phyloP scores from a whole-genome alignment of 371 early-diverging fungal genomes.

The Apophysomyces elegans region DNA sequence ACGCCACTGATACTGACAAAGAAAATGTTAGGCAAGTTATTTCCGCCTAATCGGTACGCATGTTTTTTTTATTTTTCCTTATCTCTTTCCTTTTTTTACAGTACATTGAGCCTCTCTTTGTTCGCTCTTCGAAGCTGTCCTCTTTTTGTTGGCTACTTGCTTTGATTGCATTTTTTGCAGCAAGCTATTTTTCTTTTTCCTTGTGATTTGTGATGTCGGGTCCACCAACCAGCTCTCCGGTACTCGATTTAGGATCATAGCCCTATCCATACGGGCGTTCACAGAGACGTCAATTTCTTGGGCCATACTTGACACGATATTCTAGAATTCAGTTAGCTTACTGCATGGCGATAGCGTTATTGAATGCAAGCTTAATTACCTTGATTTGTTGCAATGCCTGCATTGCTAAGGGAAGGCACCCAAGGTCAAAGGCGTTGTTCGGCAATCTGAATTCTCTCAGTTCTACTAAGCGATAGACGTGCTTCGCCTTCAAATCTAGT shows the following conservation, averaged over 20 bases:
- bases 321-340: neutral
- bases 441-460: neutral
- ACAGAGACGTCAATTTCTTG: neutral
- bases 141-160: no score
- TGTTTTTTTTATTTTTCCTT: no score
- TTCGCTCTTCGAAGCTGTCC: no score
- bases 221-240: neutral
- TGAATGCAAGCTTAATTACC: neutral
- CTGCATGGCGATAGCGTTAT: neutral
- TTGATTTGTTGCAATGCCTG: neutral
- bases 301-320: neutral
- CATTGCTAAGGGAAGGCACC: neutral
- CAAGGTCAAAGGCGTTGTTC: neutral
- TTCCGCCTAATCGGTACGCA: no score
- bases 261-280: neutral
- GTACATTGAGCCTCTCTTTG: no score
- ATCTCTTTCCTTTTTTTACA: no score
- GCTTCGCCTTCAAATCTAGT: neutral
- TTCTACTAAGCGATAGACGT: neutral
- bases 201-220: neutral
- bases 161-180: no score
- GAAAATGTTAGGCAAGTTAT: no score
- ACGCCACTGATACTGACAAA: no score
- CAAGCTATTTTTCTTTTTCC: neutral
- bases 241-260: neutral